Evolutionary conservation across 768 basidiomycete genomes (phyloP).

Genomic region (Phylloporus arenicola): DNA sequence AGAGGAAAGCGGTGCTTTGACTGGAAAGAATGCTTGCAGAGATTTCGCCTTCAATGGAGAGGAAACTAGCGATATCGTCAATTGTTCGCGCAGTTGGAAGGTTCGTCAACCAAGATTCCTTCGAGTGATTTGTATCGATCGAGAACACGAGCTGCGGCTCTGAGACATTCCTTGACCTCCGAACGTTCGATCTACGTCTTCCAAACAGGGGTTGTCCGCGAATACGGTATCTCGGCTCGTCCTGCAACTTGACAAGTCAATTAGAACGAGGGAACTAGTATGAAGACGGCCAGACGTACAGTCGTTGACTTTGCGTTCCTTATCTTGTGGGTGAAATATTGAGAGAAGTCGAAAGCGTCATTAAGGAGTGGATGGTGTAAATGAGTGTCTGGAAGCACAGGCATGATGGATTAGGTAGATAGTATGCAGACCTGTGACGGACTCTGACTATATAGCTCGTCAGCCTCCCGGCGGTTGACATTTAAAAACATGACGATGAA

Average conservation of each 20-base stretch:
- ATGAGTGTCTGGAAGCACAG: constrained; percentile 15
- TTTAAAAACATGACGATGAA: neutral
- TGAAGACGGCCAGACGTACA: constrained; percentile 5
- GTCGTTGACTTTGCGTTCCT: neutral
- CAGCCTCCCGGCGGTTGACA: constrained; percentile 8
- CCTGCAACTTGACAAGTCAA: neutral
- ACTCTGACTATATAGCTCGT: constrained; percentile 3
- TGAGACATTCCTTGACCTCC: constrained; percentile 17
- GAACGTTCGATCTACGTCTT: neutral
- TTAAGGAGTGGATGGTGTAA: constrained; percentile 18
- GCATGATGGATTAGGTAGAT: neutral
- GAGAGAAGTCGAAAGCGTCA: constrained; percentile 17
- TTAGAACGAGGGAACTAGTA: neutral
- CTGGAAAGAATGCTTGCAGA: neutral
- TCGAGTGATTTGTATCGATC: constrained; percentile 13
- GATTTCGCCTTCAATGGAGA: constrained; percentile 1
- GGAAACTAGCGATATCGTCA: constrained; percentile 5
- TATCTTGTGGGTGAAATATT: constrained; percentile 6
- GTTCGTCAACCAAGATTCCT: constrained; percentile 16
- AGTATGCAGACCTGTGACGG: neutral
- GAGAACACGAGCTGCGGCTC: constrained; percentile 20
- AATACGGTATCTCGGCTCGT: neutral
- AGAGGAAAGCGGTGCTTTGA: neutral
- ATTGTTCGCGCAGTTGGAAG: constrained; percentile 7
- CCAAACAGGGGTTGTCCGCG: constrained; percentile 4